Evolutionary conservation across 371 early-diverging fungal species (phyloP).

Genomic region (Hamiltosporidium magnivora): DNA sequence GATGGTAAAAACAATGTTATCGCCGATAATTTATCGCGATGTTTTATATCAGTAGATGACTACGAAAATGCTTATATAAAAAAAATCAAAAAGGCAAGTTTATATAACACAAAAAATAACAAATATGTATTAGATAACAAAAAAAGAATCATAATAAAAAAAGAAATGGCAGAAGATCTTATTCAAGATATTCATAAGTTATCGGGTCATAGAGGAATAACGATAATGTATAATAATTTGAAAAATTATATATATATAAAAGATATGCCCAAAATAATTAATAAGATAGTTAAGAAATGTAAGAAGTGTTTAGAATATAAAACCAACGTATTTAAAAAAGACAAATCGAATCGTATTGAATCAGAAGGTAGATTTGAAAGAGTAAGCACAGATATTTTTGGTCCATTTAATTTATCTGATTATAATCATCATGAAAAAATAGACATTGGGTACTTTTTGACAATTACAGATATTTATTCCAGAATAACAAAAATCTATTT

Average conservation of each 20-base stretch:
- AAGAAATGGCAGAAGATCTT: not conserved
- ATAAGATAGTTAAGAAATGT: not conserved
- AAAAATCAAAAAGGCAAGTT: too few relatives aligned
- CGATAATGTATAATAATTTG: not conserved
- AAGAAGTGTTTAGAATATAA: not conserved
- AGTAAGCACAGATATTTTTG: conserved; percentile 12
- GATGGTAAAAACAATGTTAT: conserved; percentile 13
- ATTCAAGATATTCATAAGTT: not conserved
- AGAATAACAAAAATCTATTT: conserved; percentile 3
- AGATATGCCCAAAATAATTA: not conserved
- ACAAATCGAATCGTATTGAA: conserved; percentile 1
- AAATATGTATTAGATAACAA: not conserved
- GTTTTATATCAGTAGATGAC: not conserved
- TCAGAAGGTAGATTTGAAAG: not conserved
- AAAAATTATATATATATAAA: not conserved
- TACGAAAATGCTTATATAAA: too few relatives aligned
- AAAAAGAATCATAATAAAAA: not conserved
- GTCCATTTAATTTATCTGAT: conserved; percentile 2
- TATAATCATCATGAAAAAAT: not conserved
- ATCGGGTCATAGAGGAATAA: not conserved
- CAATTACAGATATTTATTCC: conserved; percentile 11
- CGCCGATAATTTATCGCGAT: conserved; percentile 20
- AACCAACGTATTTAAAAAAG: not conserved
- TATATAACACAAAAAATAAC: too few relatives aligned
- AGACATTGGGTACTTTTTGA: not conserved